Evolutionary conservation across 2,329 filamentous ascomycete genomes (phyloP), one percentile per base, ranked within the genome.

Genomic region (Biscogniauxia marginata): DNA sequence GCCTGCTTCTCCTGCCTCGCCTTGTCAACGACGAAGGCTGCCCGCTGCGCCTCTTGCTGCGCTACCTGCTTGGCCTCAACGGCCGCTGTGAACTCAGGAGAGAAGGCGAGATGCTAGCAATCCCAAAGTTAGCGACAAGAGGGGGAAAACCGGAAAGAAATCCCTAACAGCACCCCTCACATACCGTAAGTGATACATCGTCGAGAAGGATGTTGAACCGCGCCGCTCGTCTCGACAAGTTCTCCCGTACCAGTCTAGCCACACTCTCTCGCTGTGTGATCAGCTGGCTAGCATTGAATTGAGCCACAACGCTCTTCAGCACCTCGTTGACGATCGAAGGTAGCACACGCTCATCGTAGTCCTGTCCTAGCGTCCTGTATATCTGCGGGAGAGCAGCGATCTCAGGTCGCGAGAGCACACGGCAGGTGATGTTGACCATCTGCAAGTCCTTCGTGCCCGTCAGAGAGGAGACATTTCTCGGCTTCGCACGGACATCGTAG

Each of bases 361-460:
- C 95, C 55, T 87, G 88, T 53, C 95, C 95, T 34, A 99, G 84
- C 1, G 95, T 99, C 64, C 95, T 85, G 83, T 98, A 99, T 71
- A 99, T 99, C 78, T 96, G 91, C 18, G 95, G 95, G 45, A 99
- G 85, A 25, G 93, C 90, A 64, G 90, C 86, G 70, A 99, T 80
- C 56, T 92, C 86, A 55, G 95, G 95, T 67, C 92, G 84, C 57
- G 93, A 97, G 52, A 99, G 90, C 57, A 99, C 95, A 90, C 95
- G 93, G 78, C 95, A 99, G 71, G 93, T 99, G 74, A 99, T 98
- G 84, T 99, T 99, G 73, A 98, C 95, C 95, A 99, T 99, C 81
- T 99, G 95, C 77, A 99, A 80, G 77, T 99, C 95, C 83, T 99
- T 99, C 71, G 95, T 99, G 67, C 95, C 95, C 58, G 95, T 99